These are phyloP conservation scores for Acacia confusa DNA, from an alignment of 306 rosid species.

Conservation along the genomic window DNA sequence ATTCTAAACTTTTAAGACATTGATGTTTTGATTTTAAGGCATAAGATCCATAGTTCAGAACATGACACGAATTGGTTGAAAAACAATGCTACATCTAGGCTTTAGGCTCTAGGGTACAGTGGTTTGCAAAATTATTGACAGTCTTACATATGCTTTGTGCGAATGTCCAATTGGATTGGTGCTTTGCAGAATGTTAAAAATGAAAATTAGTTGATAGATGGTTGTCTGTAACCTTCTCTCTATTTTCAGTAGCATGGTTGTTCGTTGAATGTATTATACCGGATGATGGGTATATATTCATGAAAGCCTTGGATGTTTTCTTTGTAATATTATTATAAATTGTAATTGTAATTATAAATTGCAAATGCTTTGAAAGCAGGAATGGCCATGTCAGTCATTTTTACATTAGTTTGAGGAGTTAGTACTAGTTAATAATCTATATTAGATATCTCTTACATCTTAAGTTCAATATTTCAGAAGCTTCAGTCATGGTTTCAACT, in stretches of 20 bases:
- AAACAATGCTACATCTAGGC: neutral
- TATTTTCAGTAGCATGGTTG: neutral
- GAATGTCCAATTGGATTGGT: slow-evolving; percentile 6
- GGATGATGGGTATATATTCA: neutral
- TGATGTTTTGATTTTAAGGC: neutral
- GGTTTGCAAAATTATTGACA: neutral
- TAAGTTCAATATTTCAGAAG: slow-evolving; percentile 64
- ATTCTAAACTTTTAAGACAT: neutral
- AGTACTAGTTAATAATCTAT: neutral
- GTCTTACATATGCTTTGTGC: neutral
- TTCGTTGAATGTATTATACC: neutral
- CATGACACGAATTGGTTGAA: slow-evolving; percentile 7
- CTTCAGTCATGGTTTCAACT: slow-evolving; percentile 91
- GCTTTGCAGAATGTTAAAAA: neutral
- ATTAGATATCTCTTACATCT: slow-evolving; percentile 25
- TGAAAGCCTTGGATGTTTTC: neutral
- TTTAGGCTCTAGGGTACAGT: neutral
- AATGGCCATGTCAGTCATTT: neutral
- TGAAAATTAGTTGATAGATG: slow-evolving; percentile 6
- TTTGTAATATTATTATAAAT: neutral
- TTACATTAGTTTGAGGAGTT: neutral
- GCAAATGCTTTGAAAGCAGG: neutral
- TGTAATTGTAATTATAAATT: neutral
- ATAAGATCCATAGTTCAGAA: neutral
- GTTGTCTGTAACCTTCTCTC: neutral